phyloP scores from a whole-genome alignment of 2,329 filamentous ascomycete genomes.

The Beauveria sp. region DNA sequence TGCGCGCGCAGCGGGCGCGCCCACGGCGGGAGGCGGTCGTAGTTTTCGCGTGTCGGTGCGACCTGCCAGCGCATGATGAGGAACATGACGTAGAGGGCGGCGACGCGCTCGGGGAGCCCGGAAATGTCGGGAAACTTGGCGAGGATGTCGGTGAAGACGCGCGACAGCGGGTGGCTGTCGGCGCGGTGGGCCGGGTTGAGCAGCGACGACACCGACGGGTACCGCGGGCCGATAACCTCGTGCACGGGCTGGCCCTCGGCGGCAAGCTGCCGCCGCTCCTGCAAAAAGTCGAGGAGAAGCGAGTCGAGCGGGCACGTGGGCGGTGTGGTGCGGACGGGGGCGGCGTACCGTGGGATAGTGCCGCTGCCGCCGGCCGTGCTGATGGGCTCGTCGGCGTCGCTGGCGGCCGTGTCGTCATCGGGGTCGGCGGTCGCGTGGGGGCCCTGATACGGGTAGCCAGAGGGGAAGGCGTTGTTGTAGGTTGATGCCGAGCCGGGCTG shows the following conservation, averaged over 20 bases:
- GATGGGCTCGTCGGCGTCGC: slow-evolving; percentile 7
- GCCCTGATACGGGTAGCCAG: background rate
- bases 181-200: slow-evolving; percentile 59
- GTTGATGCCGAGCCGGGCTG: background rate
- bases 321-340: slow-evolving; percentile 48
- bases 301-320: slow-evolving; percentile 71
- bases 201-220: slow-evolving; percentile 72
- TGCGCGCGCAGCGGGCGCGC: slow-evolving; percentile 59
- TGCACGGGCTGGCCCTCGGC: slow-evolving; percentile 56
- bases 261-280: slow-evolving; percentile 58
- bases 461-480: background rate
- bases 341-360: slow-evolving; percentile 18
- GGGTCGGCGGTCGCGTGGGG: background rate
- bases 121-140: slow-evolving; percentile 74
- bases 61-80: slow-evolving; percentile 81
- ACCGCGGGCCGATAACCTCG: slow-evolving; percentile 66
- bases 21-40: slow-evolving; percentile 69
- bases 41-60: slow-evolving; percentile 70
- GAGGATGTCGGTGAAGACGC: slow-evolving; percentile 79
- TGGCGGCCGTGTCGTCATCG: background rate
- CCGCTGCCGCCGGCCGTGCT: background rate
- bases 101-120: slow-evolving; percentile 73
- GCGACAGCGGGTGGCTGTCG: slow-evolving; percentile 69
- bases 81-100: slow-evolving; percentile 80
- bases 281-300: slow-evolving; percentile 73